Conservation (phyloP, 2,329 filamentous ascomycete genomes). For the Diaporthe aspalathi region DNA sequence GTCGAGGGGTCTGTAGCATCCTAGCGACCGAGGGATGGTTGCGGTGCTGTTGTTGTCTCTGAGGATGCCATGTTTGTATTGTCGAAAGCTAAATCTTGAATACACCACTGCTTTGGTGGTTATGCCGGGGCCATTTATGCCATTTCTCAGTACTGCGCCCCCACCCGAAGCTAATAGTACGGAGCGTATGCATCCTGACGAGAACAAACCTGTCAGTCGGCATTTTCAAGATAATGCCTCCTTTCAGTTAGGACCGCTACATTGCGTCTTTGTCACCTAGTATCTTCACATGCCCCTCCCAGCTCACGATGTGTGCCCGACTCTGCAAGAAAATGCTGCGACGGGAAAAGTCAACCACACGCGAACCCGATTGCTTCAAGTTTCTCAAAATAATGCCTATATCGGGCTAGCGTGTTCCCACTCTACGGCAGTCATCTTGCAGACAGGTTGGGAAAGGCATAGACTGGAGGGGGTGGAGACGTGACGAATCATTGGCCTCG, state of each 20-base stretch:
- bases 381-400: slow-evolving; percentile 21
- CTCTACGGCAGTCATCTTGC: too few species aligned
- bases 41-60: neutral
- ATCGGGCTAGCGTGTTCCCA: slow-evolving; percentile 9
- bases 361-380: neutral
- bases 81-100: neutral
- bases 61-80: neutral
- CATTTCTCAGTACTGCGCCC: too few species aligned
- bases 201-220: too few species aligned
- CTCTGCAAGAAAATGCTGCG: neutral
- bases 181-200: neutral
- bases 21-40: slow-evolving; percentile 1
- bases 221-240: neutral
- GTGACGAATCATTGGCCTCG: too few species aligned
- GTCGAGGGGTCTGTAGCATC: neutral
- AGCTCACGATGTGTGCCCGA: neutral
- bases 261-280: neutral
- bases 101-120: neutral
- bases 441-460: too few species aligned
- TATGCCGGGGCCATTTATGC: neutral
- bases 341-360: neutral
- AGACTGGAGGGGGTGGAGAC: too few species aligned
- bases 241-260: neutral
- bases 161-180: neutral
- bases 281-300: neutral